Evolutionary conservation across 495 filamentous ascomycete species (phyloP), one percentile per base, ranked within the genome.

Genomic region (Annulohypoxylon bovei): DNA sequence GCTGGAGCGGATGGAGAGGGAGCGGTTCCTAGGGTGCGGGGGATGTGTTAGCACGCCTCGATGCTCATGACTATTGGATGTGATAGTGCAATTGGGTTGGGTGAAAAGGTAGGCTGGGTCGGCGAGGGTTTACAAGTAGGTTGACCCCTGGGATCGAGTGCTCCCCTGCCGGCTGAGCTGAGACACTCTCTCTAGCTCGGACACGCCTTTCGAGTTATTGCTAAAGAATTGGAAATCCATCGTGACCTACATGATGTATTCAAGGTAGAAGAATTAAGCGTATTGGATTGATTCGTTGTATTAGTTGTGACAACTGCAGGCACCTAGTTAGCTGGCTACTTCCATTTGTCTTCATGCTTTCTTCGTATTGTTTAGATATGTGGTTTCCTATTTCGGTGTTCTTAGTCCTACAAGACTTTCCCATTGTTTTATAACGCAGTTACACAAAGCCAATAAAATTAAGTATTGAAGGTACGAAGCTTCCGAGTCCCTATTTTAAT

Each of bases 1-100:
- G 58, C 75, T 76, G 56, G 88, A 87, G 61, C 89, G 85, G 76
- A 90, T 85, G 14, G 84, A 85, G 65, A 86, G 77, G 27, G 83
- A 79, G 18, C 84, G 82, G 61, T 83, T 81, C 82, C 84, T 83
- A 42, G 23, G 27, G 44, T 0, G 56, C 53, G 4, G 6, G 2
- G 50, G 52, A 73, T 23, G 59, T 46, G 68, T 79, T 67, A 79
- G 58, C 62, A 22, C 3, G 6, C 32, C 16, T 25, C 18, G 1
- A n/a, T n/a, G n/a, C n/a, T n/a, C n/a, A n/a, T n/a, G 1, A 4
- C 5, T 52, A 11, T 6, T 27, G n/a, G 25, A 22, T 56, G 6
- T 16, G 2, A 18, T 47, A 33, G 22, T 32, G 22, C 0, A 52
- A 23, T 28, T 25, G 49, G 25, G 23, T 14, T 16, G 14, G 23